Base-by-base conservation (phyloP, 177 flowering plant genomes). In the Vitis hybrid region DNA sequence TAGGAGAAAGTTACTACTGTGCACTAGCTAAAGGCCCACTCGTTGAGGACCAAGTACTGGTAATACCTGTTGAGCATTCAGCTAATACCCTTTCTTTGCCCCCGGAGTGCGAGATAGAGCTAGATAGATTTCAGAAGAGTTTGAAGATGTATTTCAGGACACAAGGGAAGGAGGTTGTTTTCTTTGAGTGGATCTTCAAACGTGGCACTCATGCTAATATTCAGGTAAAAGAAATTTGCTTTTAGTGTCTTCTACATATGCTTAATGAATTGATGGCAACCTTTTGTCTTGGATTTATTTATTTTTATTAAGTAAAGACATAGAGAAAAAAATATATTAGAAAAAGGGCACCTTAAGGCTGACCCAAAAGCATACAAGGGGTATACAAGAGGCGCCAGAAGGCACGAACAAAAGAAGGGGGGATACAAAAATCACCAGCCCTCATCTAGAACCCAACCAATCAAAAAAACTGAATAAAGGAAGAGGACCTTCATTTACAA, bases 1-100 rank as follows among this genome's bases (percentile, higher is more conserved):
- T 95, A 12, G 97, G 97, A 67, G 99, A 90, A 67, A 69, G 73
- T 72, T 89, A 70, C 83, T 95, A 93, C 64, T 91, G 91, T 77
- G 94, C 98, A 51, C 80, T 93, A 58, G 84, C 99, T 27, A 95
- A 95, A 85, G 99, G 99, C 4, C 93, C 94, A 60, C 86, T 95
- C 30, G 87, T 90, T 56, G 65, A 82, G 69, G 98, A 93, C 68
- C 99, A 95, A 81, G 85, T 82, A 24, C 80, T 95, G 49, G 62
- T 95, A 32, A 76, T 95, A 73, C 98, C 99, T 46, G 61, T 93
- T 71, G 99, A 93, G 72, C 99, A 95, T 82, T 67, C 66, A 18
- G 84, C 93, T 7, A 84, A 82, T 81, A 88, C 94, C 59, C 83
- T 93, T 61, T 84, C 83, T 61, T 30, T 82, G 21, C 68, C 86